Conservation (phyloP, 1,284 basidiomycete species). For the Sphagnurus paluster region DNA sequence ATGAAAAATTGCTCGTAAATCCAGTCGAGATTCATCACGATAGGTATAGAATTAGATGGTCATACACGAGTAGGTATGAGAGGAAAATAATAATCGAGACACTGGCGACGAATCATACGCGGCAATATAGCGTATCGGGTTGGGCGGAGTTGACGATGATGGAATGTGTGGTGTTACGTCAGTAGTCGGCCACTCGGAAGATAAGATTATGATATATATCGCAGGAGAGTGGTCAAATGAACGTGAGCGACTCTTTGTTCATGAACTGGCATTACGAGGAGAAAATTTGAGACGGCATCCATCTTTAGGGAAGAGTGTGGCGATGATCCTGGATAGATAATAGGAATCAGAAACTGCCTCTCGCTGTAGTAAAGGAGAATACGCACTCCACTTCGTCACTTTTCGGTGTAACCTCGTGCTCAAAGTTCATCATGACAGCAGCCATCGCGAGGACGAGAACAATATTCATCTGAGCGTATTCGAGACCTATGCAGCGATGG, state of each 20-base stretch:
- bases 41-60: constrained; percentile 17
- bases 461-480: constrained; percentile 94
- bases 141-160: too few relatives aligned
- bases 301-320: constrained; percentile 95
- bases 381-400: constrained; percentile 85
- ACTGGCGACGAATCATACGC: too few relatives aligned
- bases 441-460: constrained; percentile 87
- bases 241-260: background rate
- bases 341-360: constrained; percentile 4
- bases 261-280: constrained; percentile 39
- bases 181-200: background rate
- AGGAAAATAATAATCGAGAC: too few relatives aligned
- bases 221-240: too few relatives aligned
- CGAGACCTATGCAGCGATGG: constrained; percentile 90
- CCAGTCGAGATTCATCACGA: constrained; percentile 1
- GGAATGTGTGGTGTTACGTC: too few relatives aligned
- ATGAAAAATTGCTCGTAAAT: too few relatives aligned
- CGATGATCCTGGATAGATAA: constrained; percentile 65
- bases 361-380: constrained; percentile 10
- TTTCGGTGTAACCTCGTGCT: constrained; percentile 80
- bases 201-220: constrained; percentile 3
- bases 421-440: constrained; percentile 81
- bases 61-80: constrained; percentile 5
- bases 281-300: constrained; percentile 82
- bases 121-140: too few relatives aligned